These are phyloP conservation scores for Daldinia sp. DNA, from an alignment of 2,329 filamentous ascomycete species.

Conservation along the genomic window DNA sequence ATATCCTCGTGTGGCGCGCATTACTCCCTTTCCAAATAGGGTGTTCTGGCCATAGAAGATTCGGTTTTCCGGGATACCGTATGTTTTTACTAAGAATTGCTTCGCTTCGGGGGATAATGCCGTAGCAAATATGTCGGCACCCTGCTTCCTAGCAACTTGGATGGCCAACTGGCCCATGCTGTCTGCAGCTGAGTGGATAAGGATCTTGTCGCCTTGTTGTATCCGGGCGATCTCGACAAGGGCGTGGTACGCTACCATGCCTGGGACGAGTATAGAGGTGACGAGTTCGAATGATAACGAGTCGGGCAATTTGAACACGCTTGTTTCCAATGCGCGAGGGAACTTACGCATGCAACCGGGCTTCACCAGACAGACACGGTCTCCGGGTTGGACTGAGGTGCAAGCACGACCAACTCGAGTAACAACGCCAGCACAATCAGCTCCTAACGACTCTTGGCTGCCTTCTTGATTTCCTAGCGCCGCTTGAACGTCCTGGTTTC, in stretches of 20 bases:
- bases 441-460: background rate
- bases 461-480: constrained; percentile 17
- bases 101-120: background rate
- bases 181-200: constrained; percentile 17
- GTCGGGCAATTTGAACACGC: constrained; percentile 17
- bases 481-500: constrained; percentile 20
- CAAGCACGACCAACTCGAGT: constrained; percentile 8
- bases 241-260: constrained; percentile 10
- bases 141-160: constrained; percentile 8
- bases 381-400: background rate
- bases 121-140: constrained; percentile 16
- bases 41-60: constrained; percentile 4
- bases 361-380: constrained; percentile 10
- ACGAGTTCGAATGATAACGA: constrained; percentile 10
- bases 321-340: background rate
- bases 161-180: constrained; percentile 14
- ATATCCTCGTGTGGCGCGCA: constrained; percentile 10
- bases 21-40: constrained; percentile 10
- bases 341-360: constrained; percentile 6
- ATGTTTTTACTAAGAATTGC: constrained; percentile 2
- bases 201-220: constrained; percentile 12
- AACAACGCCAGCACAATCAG: constrained; percentile 16
- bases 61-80: constrained; percentile 6
- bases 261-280: constrained; percentile 1
- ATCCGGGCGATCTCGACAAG: constrained; percentile 10